A percentile compares a stretch with the other conserved stretches of the same genome.
These are phyloP conservation scores for Acorus gramineus DNA, from an alignment of 106 monocot genomes.

Conservation along the genomic window DNA sequence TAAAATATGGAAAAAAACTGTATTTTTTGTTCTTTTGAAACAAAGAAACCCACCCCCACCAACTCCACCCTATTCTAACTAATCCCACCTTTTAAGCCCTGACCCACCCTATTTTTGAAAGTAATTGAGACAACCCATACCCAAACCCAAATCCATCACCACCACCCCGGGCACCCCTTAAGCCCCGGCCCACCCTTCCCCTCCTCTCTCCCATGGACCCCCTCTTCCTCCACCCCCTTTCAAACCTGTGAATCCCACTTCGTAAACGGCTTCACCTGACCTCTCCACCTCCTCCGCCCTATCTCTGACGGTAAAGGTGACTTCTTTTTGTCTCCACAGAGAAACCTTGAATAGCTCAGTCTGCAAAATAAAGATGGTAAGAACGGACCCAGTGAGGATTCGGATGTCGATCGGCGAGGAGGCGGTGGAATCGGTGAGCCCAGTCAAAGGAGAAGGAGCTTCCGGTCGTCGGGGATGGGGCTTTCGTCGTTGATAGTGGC, in stretches of 20 bases:
- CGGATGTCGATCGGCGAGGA: neutral
- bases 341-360: constrained; percentile 68
- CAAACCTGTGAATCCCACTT: constrained; percentile 86
- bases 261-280: constrained; percentile 68
- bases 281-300: constrained; percentile 18
- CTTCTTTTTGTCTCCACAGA: constrained; percentile 64
- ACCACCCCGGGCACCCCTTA: constrained; percentile 28
- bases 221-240: constrained; percentile 10
- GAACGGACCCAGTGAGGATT: too few relatives aligned
- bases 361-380: constrained; percentile 27
- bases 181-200: constrained; percentile 84
- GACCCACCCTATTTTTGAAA: neutral
- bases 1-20: too few relatives aligned
- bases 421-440: neutral
- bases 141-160: constrained; percentile 5
- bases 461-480: too few relatives aligned
- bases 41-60: constrained; percentile 20
- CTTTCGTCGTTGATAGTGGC: too few relatives aligned
- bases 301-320: neutral
- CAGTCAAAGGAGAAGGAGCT: too few relatives aligned
- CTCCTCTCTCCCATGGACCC: constrained; percentile 67
- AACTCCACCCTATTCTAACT: constrained; percentile 8
- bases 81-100: neutral
- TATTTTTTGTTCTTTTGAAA: too few relatives aligned
- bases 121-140: neutral